A percentile compares a stretch with the other conserved stretches of the same genome.
Evolutionary conservation across 768 basidiomycete genomes (phyloP).

Genomic region (Calocera viscosa): DNA sequence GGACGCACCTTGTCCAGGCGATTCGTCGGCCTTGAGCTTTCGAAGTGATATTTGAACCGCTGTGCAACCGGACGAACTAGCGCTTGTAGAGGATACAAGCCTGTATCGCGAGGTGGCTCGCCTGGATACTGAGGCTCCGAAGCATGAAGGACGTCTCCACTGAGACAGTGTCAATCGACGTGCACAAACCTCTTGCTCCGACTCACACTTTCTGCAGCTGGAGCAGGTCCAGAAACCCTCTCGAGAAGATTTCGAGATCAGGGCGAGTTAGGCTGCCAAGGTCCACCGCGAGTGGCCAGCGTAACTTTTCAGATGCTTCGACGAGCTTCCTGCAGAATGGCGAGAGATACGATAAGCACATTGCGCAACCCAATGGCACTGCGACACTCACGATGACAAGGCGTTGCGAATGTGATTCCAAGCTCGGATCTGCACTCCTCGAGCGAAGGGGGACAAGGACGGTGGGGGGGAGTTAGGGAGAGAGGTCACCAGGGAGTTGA

Average conservation of each 20-base stretch:
- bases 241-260: conserved; percentile 55
- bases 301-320: conserved; percentile 52
- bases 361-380: neutral
- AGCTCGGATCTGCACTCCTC: conserved; percentile 50
- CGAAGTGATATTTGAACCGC: conserved; percentile 93
- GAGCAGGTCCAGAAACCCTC: conserved; percentile 63
- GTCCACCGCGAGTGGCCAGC: conserved; percentile 75
- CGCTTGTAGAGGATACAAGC: conserved; percentile 72
- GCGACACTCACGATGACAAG: conserved; percentile 46
- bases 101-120: conserved; percentile 41
- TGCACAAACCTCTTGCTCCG: neutral
- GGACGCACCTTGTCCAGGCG: conserved; percentile 70
- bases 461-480: conserved; percentile 32
- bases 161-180: conserved; percentile 8
- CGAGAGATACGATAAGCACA: neutral
- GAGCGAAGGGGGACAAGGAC: conserved; percentile 45
- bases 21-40: conserved; percentile 75
- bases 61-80: conserved; percentile 70
- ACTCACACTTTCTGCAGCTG: conserved; percentile 67
- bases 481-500: conserved; percentile 38
- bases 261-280: conserved; percentile 41
- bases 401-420: conserved; percentile 63
- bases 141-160: conserved; percentile 23
- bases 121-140: conserved; percentile 33
- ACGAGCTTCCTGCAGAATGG: conserved; percentile 42